phyloP scores from a whole-genome alignment of 2,329 filamentous ascomycete genomes.

The Colletotrichum echinochloae region DNA sequence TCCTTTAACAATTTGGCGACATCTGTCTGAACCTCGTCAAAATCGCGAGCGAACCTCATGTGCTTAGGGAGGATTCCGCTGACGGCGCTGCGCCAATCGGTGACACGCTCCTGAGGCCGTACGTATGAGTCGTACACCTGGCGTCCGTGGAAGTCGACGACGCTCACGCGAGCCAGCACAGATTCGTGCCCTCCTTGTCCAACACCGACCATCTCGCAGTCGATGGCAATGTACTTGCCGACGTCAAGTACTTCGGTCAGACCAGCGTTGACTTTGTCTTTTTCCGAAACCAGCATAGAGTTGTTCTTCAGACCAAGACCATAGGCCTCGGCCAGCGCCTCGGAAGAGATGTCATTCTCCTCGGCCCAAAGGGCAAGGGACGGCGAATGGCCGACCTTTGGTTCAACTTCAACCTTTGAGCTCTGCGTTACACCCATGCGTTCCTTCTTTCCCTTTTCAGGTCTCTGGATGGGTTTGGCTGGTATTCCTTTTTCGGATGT shows the following conservation, averaged over 20 bases:
- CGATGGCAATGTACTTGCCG: slow-evolving; percentile 91
- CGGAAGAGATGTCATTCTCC: slow-evolving; percentile 70
- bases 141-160: slow-evolving; percentile 93
- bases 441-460: slow-evolving; percentile 45
- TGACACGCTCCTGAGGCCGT: slow-evolving; percentile 79
- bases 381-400: slow-evolving; percentile 58
- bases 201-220: slow-evolving; percentile 98
- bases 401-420: slow-evolving; percentile 55
- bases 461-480: slow-evolving; percentile 39
- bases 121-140: slow-evolving; percentile 97
- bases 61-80: slow-evolving; percentile 83
- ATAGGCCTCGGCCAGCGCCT: slow-evolving; percentile 72
- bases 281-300: slow-evolving; percentile 59
- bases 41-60: slow-evolving; percentile 76
- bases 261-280: slow-evolving; percentile 73
- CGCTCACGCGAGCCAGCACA: slow-evolving; percentile 84
- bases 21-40: slow-evolving; percentile 81
- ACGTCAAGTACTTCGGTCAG: slow-evolving; percentile 72
- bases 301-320: slow-evolving; percentile 63
- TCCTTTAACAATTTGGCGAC: slow-evolving; percentile 77
- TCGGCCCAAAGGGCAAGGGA: slow-evolving; percentile 71
- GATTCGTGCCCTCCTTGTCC: slow-evolving; percentile 77
- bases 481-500: slow-evolving; percentile 26
- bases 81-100: slow-evolving; percentile 89
- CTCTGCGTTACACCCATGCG: slow-evolving; percentile 70